Evolutionary conservation across 202 grass and related monocot species (phyloP), one percentile per base, ranked within the genome.

Genomic region (Zizania palustris): DNA sequence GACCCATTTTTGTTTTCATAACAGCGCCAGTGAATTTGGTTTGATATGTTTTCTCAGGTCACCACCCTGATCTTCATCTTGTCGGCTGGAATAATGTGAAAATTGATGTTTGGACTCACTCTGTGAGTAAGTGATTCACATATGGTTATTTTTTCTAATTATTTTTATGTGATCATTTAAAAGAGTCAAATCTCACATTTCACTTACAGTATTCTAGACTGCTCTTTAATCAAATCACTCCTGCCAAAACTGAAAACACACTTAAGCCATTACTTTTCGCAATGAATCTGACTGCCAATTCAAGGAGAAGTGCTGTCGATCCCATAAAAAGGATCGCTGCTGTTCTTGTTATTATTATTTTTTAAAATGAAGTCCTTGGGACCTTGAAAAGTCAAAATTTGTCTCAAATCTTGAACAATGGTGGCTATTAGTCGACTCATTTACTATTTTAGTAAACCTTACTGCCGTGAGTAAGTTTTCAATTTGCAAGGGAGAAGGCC

Each of bases 61-160:
- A 97, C 86, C 90, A 97, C 85, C 93, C 90, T 72, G 90, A 97
- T 84, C 84, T 97, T 80, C 93, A 97, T 84, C 87, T 97, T 72
- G 86, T 97, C 33, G 82, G 88, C 72, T 97, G 88, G 93, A 97
- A 97, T 64, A 93, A 93, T 49, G 86, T 85, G 58, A 93, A 91
- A 88, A 86, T 97, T 80, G 93, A 97, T 59, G 68, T 91, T 65
- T 97, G 90, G 93, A 97, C 90, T 65, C 90, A 93, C 82, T 97
- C 90, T 77, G 72, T 90, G 72, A 82, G 93, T 97, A 90, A 84
- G 50, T 90, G 62, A 79, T 75, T 67, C 9, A 3, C 51, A 57
- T 42, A 50, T 77, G 22, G 38, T 56, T 76, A 9, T 56, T 39
- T 80, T 67, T 42, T 45, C 9, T 65, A 63, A 51, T 77, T 83